Evolutionary conservation across 169 alveolate genomes (phyloP).

Genomic region (Eimeria praecox): DNA sequence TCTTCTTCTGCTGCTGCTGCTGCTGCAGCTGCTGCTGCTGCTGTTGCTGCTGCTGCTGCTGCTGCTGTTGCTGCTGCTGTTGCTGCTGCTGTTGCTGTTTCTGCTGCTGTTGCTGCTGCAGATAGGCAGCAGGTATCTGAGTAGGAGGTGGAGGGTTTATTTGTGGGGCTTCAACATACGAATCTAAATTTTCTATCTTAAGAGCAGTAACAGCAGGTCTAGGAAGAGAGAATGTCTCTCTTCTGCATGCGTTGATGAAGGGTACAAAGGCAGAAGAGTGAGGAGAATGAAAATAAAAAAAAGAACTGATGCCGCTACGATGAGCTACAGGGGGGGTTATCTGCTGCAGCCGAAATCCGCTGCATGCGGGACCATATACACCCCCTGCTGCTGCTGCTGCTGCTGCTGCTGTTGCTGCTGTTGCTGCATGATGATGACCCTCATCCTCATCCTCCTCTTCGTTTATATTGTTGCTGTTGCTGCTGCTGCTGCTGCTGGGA

Average conservation of each 20-base stretch:
- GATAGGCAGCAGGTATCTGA: slow-evolving; percentile 88
- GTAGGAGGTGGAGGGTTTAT: slow-evolving; percentile 82
- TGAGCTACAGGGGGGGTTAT: slow-evolving; percentile 91
- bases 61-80: slow-evolving; percentile 89
- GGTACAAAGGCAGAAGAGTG: slow-evolving; percentile 90
- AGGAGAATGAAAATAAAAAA: slow-evolving; percentile 91
- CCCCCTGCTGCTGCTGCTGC: slow-evolving; percentile 29
- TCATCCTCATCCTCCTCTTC: slow-evolving; percentile 18
- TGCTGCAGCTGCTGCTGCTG: slow-evolving; percentile 74
- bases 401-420: slow-evolving; percentile 53
- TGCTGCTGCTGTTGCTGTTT: slow-evolving; percentile 83
- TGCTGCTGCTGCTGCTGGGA: background rate
- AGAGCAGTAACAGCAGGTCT: slow-evolving; percentile 90
- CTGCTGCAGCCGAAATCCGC: slow-evolving; percentile 92
- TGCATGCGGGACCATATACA: slow-evolving; percentile 49
- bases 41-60: slow-evolving; percentile 86
- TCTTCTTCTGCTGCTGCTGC: slow-evolving; percentile 53
- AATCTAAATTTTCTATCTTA: slow-evolving; percentile 86
- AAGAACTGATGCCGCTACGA: slow-evolving; percentile 90
- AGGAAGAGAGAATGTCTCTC: slow-evolving; percentile 89
- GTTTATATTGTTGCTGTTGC: background rate
- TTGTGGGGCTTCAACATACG: slow-evolving; percentile 8
- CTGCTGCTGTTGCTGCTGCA: slow-evolving; percentile 65
- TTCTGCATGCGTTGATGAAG: slow-evolving; percentile 89
- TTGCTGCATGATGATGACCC: background rate